Evolutionary conservation across 1,284 basidiomycete species (phyloP), one percentile per base, ranked within the genome.

Genomic region (Ceratobasidium sp.): DNA sequence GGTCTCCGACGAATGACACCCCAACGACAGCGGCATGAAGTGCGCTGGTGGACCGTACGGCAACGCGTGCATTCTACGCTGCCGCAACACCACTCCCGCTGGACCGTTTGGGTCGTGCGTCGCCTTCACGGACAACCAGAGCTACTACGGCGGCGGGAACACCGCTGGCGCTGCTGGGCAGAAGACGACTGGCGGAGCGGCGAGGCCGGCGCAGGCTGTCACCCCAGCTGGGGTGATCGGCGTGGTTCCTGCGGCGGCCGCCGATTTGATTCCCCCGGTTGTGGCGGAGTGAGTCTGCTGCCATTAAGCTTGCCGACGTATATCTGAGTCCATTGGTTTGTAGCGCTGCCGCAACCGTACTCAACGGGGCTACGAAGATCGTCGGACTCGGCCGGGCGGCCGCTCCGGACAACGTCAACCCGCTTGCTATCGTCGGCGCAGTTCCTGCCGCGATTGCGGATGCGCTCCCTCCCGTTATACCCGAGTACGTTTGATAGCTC

Each of bases 41-140:
- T 75, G 74, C 28, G 37, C 74, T 37, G 74, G 74, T n/a, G 74
- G 74, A 20, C 74, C 74, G 13, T 58, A 75, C 42, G 63, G 74
- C 8, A 51, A 75, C 37, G 74, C 74, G 10, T 75, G 74, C 53
- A 54, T 75, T 17, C 51, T 75, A 8, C 74, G 74, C 28, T 75
- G 74, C 63, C 74, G 74, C 37, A 75, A 75, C 37, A 63, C 74
- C 8, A 75, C 74, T 13, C 74, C 74, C 26, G 74, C 74, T 49
- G 74, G 74, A 31, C 74, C 74, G 26, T 75, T 75, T 33, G 74
- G 74, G 13, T 75, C 74, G 13, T 75, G 74, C 51, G 74, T 53
- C 0, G 53, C 39, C 17, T 33, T 75, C 35, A 75, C 74, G 11
- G 64, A 73, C 26, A 20, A 7, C 13, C 39, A 71, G 54, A 47